phyloP scores from a whole-genome alignment of 768 basidiomycete species.

The Trametes meyenii region DNA sequence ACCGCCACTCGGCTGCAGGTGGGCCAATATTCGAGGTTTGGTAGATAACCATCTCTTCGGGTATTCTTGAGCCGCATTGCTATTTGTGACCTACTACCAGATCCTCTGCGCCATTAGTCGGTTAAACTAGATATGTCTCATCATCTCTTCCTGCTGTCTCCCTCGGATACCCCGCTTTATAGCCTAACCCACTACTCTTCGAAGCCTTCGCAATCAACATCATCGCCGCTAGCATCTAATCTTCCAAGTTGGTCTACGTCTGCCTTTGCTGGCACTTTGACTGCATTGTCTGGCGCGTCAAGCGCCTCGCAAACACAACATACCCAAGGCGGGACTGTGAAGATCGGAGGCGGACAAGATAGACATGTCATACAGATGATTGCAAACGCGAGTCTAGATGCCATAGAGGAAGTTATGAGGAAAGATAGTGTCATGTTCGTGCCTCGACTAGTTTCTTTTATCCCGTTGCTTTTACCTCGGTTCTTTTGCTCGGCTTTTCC shows the following conservation, averaged over 20 bases:
- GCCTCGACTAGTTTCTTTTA: not conserved
- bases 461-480: not conserved
- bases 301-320: constrained; percentile 67
- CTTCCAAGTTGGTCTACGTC: constrained; percentile 90
- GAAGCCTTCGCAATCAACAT: constrained; percentile 58
- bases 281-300: constrained; percentile 83
- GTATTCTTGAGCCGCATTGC: too few relatives aligned
- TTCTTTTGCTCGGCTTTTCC: constrained; percentile 17
- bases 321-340: constrained; percentile 60
- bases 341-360: constrained; percentile 82
- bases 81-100: too few relatives aligned
- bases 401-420: constrained; percentile 90
- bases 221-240: constrained; percentile 78
- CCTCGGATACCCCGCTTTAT: constrained; percentile 86
- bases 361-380: constrained; percentile 99
- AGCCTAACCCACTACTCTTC: constrained; percentile 81
- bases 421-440: constrained; percentile 79
- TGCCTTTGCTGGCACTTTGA: constrained; percentile 87
- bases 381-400: constrained; percentile 94
- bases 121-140: constrained; percentile 66
- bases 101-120: too few relatives aligned
- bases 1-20: not conserved
- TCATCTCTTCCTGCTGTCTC: constrained; percentile 83
- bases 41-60: too few relatives aligned
- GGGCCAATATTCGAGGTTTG: not conserved